Evolutionary conservation across 805 yeast species (phyloP).

Genomic region (Yarrowia sp.): DNA sequence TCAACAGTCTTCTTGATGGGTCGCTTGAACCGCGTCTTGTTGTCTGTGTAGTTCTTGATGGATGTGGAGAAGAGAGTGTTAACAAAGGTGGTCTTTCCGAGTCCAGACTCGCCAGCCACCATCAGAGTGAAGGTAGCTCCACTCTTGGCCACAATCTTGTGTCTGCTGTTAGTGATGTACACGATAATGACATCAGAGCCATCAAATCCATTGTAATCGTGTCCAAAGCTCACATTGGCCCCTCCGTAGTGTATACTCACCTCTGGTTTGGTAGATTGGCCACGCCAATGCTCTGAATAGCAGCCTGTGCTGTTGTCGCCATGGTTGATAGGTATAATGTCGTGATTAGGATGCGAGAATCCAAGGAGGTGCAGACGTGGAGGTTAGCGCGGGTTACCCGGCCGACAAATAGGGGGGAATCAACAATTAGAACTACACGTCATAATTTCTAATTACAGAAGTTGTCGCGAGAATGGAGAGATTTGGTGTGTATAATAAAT

Average conservation of each 20-base stretch:
- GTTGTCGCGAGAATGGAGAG: background rate
- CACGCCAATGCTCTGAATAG: conserved; percentile 31
- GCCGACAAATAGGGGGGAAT: conserved; percentile 12
- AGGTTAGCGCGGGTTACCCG: conserved; percentile 15
- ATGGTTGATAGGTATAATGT: background rate
- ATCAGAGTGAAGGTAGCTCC: conserved; percentile 78
- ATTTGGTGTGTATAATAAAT: too few relatives aligned
- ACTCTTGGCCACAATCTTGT: conserved; percentile 41
- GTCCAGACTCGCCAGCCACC: conserved; percentile 82
- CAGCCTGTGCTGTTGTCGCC: conserved; percentile 25
- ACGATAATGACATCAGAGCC: background rate
- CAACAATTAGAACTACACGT: background rate
- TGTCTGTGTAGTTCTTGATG: conserved; percentile 43
- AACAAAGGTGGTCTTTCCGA: conserved; percentile 71
- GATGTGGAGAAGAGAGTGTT: conserved; percentile 69
- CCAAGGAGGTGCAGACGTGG: conserved; percentile 25
- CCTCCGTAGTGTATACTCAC: conserved; percentile 26
- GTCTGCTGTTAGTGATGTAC: conserved; percentile 31
- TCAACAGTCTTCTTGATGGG: conserved; percentile 43
- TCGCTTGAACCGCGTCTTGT: conserved; percentile 39
- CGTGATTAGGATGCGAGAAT: conserved; percentile 14
- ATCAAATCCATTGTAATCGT: background rate
- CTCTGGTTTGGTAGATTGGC: conserved; percentile 36
- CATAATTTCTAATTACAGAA: background rate
- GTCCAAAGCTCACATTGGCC: background rate